Conservation (phyloP, 2,329 filamentous ascomycete species). For the Clonostachys rosea region DNA sequence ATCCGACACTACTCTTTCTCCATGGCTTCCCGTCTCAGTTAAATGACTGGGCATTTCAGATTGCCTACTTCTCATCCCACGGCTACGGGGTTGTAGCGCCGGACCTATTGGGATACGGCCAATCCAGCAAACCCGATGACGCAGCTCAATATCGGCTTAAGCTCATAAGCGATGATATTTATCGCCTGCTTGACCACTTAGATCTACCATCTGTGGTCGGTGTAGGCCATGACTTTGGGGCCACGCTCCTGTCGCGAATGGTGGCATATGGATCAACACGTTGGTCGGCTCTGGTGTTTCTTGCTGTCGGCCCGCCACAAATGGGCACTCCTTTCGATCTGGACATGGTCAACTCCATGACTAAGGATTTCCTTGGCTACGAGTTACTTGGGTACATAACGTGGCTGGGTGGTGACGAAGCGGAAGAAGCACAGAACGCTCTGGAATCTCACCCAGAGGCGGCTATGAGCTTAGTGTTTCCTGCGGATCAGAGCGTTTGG, state of each 20-base stretch:
- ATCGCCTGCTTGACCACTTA: slow-evolving; percentile 21
- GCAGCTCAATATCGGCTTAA: slow-evolving; percentile 19
- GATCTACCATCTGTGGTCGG: slow-evolving; percentile 31
- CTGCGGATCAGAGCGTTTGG: slow-evolving; percentile 13
- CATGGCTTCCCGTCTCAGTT: slow-evolving; percentile 43
- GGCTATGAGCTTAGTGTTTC: slow-evolving; percentile 20
- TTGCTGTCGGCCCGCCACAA: slow-evolving; percentile 19
- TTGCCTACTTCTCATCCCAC: slow-evolving; percentile 18
- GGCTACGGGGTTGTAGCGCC: slow-evolving; percentile 37
- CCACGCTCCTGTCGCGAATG: slow-evolving; percentile 20
- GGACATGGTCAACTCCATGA: slow-evolving; percentile 21
- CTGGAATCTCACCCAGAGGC: slow-evolving; percentile 15
- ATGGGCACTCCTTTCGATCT: slow-evolving; percentile 19
- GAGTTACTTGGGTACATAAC: slow-evolving; percentile 24
- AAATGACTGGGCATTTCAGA: slow-evolving; percentile 35
- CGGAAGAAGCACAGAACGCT: slow-evolving; percentile 5
- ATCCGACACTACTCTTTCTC: slow-evolving; percentile 35
- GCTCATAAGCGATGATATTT: slow-evolving; percentile 21
- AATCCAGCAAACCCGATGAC: slow-evolving; percentile 21
- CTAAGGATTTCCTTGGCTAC: slow-evolving; percentile 15
- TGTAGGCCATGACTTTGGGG: slow-evolving; percentile 27
- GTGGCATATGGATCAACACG: slow-evolving; percentile 15
- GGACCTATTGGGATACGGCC: slow-evolving; percentile 33
- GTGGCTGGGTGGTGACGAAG: slow-evolving; percentile 11
- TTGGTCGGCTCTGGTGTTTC: slow-evolving; percentile 13